Percentiles rank a stretch among this genome's conserved stretches.
Conservation (phyloP, 73 alveolate genomes). For the Paramecium pentaurelia region DNA sequence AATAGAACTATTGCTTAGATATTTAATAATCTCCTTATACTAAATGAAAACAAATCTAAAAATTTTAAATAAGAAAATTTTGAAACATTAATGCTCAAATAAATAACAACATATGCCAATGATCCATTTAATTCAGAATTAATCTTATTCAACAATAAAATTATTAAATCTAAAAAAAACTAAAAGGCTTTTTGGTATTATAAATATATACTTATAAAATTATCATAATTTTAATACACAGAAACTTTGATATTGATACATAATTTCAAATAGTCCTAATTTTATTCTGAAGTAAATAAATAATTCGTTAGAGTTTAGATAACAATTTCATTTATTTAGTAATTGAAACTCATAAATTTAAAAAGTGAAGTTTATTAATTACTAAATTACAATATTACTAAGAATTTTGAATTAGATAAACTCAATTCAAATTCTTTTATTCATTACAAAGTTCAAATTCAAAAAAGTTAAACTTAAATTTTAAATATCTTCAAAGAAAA, state of each 20-base stretch:
- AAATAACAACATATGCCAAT: not conserved
- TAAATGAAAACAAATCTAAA: not conserved
- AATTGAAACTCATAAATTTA: not conserved
- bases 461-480: not conserved
- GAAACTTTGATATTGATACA: not conserved
- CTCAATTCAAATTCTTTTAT: not conserved
- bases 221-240: not conserved
- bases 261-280: not conserved
- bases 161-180: not conserved
- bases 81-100: not conserved
- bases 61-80: not conserved
- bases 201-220: not conserved
- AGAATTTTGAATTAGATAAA: not conserved
- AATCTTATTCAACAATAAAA: not conserved
- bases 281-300: not conserved
- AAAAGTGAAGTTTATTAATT: not conserved
- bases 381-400: not conserved
- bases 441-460: not conserved
- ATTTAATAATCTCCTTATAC: not conserved
- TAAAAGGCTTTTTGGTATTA: not conserved
- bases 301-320: not conserved
- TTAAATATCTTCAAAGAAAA: not conserved
- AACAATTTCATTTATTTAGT: not conserved
- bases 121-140: not conserved
- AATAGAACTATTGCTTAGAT: not conserved